These are phyloP conservation scores for Arthrinium puccinioides DNA, from an alignment of 2,329 filamentous ascomycete species.

Conservation along the genomic window DNA sequence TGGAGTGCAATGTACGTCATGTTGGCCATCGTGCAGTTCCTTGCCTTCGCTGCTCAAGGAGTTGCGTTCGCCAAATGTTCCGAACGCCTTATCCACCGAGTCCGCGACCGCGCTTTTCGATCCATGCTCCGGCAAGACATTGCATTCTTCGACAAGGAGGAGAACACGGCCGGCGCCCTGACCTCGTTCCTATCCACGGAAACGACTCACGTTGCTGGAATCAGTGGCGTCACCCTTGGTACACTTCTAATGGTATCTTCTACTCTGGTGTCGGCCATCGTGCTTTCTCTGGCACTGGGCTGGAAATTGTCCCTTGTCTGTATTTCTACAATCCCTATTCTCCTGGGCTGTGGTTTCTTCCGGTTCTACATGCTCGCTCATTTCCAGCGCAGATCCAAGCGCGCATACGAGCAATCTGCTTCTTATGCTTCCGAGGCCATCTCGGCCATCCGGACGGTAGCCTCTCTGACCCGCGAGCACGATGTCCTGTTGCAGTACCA, in stretches of 20 bases:
- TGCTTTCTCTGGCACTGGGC: slow-evolving; percentile 65
- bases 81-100: slow-evolving; percentile 77
- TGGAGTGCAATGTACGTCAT: slow-evolving; percentile 88
- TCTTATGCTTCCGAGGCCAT: slow-evolving; percentile 90
- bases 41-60: slow-evolving; percentile 63
- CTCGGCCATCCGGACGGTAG: slow-evolving; percentile 87
- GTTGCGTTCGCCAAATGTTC: slow-evolving; percentile 76
- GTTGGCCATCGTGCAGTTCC: slow-evolving; percentile 66
- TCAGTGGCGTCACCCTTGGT: slow-evolving; percentile 81
- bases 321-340: slow-evolving; percentile 67
- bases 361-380: slow-evolving; percentile 77
- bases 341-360: slow-evolving; percentile 77
- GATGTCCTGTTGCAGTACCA: slow-evolving; percentile 73
- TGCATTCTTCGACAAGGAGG: slow-evolving; percentile 80
- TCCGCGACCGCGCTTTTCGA: slow-evolving; percentile 76
- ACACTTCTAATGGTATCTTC: slow-evolving; percentile 76
- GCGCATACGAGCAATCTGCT: slow-evolving; percentile 72
- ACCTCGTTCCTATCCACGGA: slow-evolving; percentile 86
- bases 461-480: slow-evolving; percentile 77
- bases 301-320: slow-evolving; percentile 88
- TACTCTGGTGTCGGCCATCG: slow-evolving; percentile 68
- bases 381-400: slow-evolving; percentile 73
- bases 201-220: slow-evolving; percentile 79
- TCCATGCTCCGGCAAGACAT: slow-evolving; percentile 90
- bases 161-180: slow-evolving; percentile 82